Evolutionary conservation across 345 rosid genomes (phyloP).

Genomic region (Eutrema japonicum): DNA sequence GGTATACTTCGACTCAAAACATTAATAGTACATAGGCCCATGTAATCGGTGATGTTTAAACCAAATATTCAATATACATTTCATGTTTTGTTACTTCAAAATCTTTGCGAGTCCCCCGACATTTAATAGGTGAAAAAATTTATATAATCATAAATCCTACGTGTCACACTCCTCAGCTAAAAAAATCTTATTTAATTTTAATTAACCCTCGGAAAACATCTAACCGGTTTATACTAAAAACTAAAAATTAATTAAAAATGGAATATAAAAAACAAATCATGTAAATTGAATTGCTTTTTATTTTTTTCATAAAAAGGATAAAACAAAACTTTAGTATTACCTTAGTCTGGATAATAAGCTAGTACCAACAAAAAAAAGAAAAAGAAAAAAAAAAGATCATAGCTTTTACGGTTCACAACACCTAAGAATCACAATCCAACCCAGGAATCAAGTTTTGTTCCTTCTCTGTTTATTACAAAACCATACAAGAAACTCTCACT

Average conservation of each 20-base stretch:
- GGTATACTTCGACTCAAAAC: conserved; percentile 17
- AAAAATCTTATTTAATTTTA: too few species aligned
- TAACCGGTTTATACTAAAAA: too few species aligned
- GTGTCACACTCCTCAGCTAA: too few species aligned
- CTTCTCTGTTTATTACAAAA: conserved; percentile 40
- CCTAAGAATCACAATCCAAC: conserved; percentile 22
- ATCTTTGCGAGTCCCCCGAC: background rate
- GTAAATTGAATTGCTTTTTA: background rate
- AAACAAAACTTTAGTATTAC: background rate
- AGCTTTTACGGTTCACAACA: conserved; percentile 3
- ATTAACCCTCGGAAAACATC: too few species aligned
- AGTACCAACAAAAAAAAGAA: background rate
- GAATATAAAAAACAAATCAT: background rate
- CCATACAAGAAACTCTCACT: conserved; percentile 36
- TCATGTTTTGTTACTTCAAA: background rate
- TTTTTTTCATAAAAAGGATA: background rate
- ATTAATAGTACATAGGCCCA: conserved; percentile 23
- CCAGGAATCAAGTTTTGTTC: conserved; percentile 15
- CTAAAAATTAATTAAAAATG: too few species aligned
- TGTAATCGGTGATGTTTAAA: conserved; percentile 12
- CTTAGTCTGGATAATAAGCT: conserved; percentile 2
- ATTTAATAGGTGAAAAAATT: background rate
- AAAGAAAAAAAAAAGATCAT: background rate
- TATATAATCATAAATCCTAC: too few species aligned
- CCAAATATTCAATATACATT: background rate